Conservation (phyloP, 1,284 basidiomycete species). For the Leccinum griseonigrum region DNA sequence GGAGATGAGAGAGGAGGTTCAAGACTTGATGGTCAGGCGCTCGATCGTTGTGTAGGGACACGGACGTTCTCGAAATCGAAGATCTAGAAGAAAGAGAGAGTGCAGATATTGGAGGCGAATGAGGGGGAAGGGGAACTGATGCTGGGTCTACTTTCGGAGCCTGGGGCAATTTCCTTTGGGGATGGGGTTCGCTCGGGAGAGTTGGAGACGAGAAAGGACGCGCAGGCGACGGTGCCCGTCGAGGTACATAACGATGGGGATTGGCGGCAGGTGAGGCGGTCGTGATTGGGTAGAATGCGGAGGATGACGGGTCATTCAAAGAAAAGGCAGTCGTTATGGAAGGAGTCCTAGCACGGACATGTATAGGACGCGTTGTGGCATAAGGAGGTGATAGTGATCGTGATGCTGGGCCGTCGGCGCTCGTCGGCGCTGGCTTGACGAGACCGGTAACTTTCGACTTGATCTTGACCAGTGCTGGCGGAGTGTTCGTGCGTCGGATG, state of each 20-base stretch:
- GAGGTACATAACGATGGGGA: conserved; percentile 49
- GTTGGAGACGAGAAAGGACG: conserved; percentile 39
- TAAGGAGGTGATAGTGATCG: conserved; percentile 32
- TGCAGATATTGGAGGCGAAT: conserved; percentile 67
- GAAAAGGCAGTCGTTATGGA: conserved; percentile 44
- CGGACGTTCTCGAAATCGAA: conserved; percentile 54
- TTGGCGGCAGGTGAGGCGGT: conserved; percentile 52
- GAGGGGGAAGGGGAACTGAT: conserved; percentile 54
- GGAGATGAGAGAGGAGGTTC: conserved; percentile 14
- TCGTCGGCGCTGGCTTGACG: conserved; percentile 37
- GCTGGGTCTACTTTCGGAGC: conserved; percentile 50
- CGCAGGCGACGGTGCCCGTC: conserved; percentile 34
- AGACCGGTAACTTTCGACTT: conserved; percentile 56
- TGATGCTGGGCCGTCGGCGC: conserved; percentile 10
- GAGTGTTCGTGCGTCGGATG: conserved; percentile 7
- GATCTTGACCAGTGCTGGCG: conserved; percentile 35
- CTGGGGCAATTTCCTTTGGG: conserved; percentile 15
- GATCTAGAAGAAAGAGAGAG: conserved; percentile 71
- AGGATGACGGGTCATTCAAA: conserved; percentile 30
- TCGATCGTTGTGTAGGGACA: conserved; percentile 36
- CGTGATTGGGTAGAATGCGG: conserved; percentile 54
- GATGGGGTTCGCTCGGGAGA: conserved; percentile 33
- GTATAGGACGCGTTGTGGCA: conserved; percentile 34
- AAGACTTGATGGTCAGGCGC: conserved; percentile 32
- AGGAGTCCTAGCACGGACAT: conserved; percentile 39